Evolutionary conservation across 176 grass and related monocot species (phyloP), one percentile per base, ranked within the genome.

Genomic region (Elymus sibiricus): DNA sequence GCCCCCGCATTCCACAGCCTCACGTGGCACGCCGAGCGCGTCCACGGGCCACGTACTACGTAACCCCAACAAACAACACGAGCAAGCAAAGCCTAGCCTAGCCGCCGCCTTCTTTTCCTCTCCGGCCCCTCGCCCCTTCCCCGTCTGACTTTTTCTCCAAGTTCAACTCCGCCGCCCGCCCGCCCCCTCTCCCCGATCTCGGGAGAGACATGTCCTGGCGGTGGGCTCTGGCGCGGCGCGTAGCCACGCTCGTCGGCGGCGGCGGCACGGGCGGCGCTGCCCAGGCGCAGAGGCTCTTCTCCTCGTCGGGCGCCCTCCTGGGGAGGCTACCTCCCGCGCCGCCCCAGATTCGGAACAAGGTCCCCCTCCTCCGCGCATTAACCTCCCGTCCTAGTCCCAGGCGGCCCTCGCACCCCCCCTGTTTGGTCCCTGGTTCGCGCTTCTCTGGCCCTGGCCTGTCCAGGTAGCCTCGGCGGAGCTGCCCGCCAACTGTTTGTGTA

Each of bases 141-240:
- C 3, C 28, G 64, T 79, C 79, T 80, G 81, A 87, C 85, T 84
- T 87, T 84, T 70, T 87, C 81, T 84, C 67, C 89, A 87, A 91
- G 85, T 42, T 91, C 86, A 29, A 10, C 43, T 9, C 49, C 40
- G 39, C 64, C 84, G 38, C 22, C 14, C 40, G 60, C 49, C n/a
- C 44, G 32, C 49, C 16, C 24, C 29, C 25, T 38, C 21, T 43
- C 51, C 79, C 11, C 82, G 77, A 91, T 91, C 89, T 68, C 75
- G 72, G 84, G 55, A 83, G 17, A 55, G 51, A 56, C 2, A 58
- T 91, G 89, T 80, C 89, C n/a, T 84, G 81, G 85, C 85, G 76
- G 16, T 84, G 89, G 89, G 81, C 81, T 70, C 68, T 91, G 28
- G 85, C 89, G 28, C 85, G 89, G 46, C 81, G 89, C 60, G 35